These are phyloP conservation scores for Didymella keratinophila DNA, from an alignment of 2,329 filamentous ascomycete species.

Conservation along the genomic window DNA sequence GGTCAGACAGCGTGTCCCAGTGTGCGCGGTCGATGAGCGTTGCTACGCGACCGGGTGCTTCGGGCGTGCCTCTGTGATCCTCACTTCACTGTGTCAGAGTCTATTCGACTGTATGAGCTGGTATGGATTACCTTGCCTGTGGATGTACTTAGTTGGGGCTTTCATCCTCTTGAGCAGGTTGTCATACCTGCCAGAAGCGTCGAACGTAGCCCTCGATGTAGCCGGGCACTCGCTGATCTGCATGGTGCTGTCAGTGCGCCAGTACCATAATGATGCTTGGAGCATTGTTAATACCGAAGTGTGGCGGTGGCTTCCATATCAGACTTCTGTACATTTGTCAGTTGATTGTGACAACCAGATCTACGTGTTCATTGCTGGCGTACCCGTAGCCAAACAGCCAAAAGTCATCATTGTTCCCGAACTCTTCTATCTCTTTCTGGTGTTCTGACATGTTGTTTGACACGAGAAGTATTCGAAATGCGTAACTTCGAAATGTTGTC, in stretches of 20 bases:
- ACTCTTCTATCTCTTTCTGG: constrained; percentile 41
- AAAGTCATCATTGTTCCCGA: constrained; percentile 68
- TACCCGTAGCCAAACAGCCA: constrained; percentile 99
- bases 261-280: neutral
- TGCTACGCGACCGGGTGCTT: constrained; percentile 87
- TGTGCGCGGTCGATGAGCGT: constrained; percentile 86
- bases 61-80: constrained; percentile 92
- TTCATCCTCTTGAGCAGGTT: neutral
- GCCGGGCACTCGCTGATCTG: constrained; percentile 84
- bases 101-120: neutral
- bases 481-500: constrained; percentile 5
- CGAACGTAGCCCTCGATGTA: constrained; percentile 94
- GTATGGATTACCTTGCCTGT: constrained; percentile 45
- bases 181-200: constrained; percentile 93
- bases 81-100: constrained; percentile 64
- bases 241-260: neutral
- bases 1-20: constrained; percentile 78
- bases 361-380: neutral
- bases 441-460: constrained; percentile 36
- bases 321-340: constrained; percentile 69
- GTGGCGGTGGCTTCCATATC: constrained; percentile 97
- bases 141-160: constrained; percentile 27
- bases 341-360: neutral
- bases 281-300: constrained; percentile 72
- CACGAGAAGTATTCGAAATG: neutral